Conservation (phyloP, 768 basidiomycete species). For the Psilocybe cubensis region DNA sequence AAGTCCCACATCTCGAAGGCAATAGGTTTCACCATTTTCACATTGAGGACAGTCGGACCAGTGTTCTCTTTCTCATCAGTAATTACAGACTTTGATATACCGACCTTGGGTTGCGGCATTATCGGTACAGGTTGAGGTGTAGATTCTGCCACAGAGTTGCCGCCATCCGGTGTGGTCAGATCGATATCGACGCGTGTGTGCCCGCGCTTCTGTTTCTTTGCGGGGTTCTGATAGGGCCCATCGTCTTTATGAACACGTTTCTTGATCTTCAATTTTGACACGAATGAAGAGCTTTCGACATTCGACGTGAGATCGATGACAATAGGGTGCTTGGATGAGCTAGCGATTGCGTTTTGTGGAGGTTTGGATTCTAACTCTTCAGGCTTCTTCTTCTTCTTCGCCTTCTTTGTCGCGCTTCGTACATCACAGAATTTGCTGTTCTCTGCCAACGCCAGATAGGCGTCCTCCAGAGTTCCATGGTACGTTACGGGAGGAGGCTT, state of each 20-base stretch:
- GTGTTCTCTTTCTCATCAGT: neutral
- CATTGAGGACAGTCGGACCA: neutral
- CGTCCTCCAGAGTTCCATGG: constrained; percentile 5
- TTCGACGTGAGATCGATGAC: neutral
- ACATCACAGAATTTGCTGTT: constrained; percentile 18
- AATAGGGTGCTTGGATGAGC: neutral
- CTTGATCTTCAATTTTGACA: neutral
- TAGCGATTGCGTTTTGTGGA: neutral
- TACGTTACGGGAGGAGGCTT: neutral
- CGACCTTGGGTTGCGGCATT: neutral
- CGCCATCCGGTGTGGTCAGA: constrained; percentile 6
- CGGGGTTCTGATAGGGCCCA: neutral
- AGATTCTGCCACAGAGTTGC: neutral
- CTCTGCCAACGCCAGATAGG: constrained; percentile 15
- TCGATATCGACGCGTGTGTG: constrained; percentile 4
- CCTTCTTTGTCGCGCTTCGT: neutral
- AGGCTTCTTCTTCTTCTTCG: neutral
- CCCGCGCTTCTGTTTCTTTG: neutral
- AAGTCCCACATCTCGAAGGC: neutral
- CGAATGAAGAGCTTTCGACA: neutral
- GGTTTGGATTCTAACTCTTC: too few relatives aligned
- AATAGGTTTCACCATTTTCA: neutral
- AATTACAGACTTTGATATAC: neutral
- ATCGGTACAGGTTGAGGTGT: neutral
- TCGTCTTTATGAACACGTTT: neutral